phyloP scores from a whole-genome alignment of 139 green algal species.

The Protoeuglena noctilucae region DNA sequence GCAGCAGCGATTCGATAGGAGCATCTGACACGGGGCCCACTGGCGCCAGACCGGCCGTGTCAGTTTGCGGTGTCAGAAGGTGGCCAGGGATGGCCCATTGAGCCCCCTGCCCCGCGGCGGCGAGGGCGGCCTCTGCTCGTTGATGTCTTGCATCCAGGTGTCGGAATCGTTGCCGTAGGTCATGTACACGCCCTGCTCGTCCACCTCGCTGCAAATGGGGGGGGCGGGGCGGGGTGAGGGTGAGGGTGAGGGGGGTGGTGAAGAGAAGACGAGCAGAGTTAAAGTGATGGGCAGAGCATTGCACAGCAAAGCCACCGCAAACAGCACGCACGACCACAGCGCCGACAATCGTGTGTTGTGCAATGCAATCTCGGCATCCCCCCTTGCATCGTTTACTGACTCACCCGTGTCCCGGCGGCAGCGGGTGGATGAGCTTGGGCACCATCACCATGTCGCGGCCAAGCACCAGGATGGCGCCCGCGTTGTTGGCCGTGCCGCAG shows the following conservation, averaged over 20 bases:
- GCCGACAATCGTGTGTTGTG: constrained; percentile 17
- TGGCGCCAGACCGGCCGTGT: no score
- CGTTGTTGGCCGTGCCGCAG: constrained; percentile 93
- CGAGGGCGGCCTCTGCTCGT: constrained; percentile 81
- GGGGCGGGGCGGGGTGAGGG: no score
- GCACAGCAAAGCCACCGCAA: neutral
- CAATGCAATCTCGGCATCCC: neutral
- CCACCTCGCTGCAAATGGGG: no score
- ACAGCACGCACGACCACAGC: neutral
- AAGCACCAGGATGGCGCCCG: constrained; percentile 79
- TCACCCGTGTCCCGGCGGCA: constrained; percentile 45
- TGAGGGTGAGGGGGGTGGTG: no score
- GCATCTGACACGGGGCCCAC: no score
- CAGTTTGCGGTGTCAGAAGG: constrained; percentile 24
- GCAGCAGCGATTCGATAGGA: no score
- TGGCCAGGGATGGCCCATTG: constrained; percentile 36
- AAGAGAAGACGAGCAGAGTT: no score
- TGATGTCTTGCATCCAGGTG: constrained; percentile 34
- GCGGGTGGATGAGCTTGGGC: constrained; percentile 98
- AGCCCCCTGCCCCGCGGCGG: constrained; percentile 60
- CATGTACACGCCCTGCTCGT: constrained; percentile 1
- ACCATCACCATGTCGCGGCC: constrained; percentile 92
- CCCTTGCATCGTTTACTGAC: constrained; percentile 7
- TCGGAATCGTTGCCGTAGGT: neutral
- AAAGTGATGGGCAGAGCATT: neutral